Base-by-base conservation (phyloP, 108 stramenopile genomes). In the Pseudonitzschia pungens region DNA sequence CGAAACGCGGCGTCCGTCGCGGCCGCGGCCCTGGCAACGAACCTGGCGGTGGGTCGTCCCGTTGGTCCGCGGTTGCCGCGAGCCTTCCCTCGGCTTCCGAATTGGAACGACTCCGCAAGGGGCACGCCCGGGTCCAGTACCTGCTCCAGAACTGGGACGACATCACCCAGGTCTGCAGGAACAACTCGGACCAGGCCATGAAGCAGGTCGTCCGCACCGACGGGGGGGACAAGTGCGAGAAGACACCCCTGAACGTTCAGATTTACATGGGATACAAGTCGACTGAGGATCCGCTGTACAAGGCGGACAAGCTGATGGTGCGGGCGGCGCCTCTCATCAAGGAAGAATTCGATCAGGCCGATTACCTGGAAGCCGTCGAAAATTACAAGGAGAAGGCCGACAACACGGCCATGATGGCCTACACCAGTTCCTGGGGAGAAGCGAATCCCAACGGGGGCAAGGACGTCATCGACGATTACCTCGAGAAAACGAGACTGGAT, bases 191-290 rank as follows among this genome's bases (percentile, higher is more conserved):
- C 18, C 72, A 72, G 3, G 87, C 89, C 65, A 24, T 54, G 27
- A 89, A 84, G 41, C 90, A 91, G 74, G 83, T 91, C 5, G 66
- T 91, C 16, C 83, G 90, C 22, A 91, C 90, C 26, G 90, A 91
- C 69, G 78, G 75, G 42, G 54, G 86, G 14, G 86, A 77, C 2
- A 78, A 78, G 36, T 92, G 91, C 66, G 87, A 87, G 24, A 87
- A 84, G 66, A 84, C 81, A 29, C 91, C 91, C 0, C 76, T 92
- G 42, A 67, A 78, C 55, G 88, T 89, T 14, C 65, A 66, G 55
- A 42, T 50, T 27, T 77, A 68, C 65, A 68, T 77, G 68, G 81
- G 76, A 43, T 83, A 83, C 56, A 83, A 76, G 45, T 71, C 65
- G 10, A 81, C 74, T 8, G 79, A 84, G 21, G 91, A 92, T 80